Evolutionary conservation across 2,329 filamentous ascomycete genomes (phyloP).

Genomic region (Blastomyces parvus): DNA sequence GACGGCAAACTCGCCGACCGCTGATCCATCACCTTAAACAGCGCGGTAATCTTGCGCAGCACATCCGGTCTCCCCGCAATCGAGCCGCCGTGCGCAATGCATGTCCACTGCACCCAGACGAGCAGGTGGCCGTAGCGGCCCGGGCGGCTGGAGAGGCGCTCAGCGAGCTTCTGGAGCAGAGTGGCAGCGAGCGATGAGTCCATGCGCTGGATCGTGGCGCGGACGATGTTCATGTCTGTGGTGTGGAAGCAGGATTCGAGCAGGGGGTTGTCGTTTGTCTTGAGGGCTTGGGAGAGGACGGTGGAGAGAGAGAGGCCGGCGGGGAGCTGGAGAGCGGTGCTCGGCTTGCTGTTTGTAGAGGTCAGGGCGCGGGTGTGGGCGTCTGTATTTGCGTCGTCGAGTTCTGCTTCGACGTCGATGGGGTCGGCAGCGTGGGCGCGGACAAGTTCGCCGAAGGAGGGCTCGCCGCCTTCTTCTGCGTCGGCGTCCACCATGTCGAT

Average conservation of each 20-base stretch:
- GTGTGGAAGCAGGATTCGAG: constrained; percentile 87
- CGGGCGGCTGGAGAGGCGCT: constrained; percentile 75
- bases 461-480: constrained; percentile 42
- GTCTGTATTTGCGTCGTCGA: constrained; percentile 33
- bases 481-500: constrained; percentile 29
- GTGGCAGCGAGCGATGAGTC: constrained; percentile 72
- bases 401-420: constrained; percentile 59
- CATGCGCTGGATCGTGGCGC: constrained; percentile 80
- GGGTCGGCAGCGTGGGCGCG: constrained; percentile 58
- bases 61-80: constrained; percentile 79
- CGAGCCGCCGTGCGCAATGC: constrained; percentile 84
- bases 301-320: constrained; percentile 76
- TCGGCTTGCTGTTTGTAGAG: constrained; percentile 28
- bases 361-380: constrained; percentile 34
- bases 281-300: constrained; percentile 85
- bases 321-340: constrained; percentile 46
- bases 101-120: constrained; percentile 92
- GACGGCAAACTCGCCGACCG: constrained; percentile 72
- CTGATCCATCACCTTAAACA: constrained; percentile 82
- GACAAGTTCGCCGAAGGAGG: constrained; percentile 81
- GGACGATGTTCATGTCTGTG: constrained; percentile 65
- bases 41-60: constrained; percentile 62
- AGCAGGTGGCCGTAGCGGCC: constrained; percentile 84
- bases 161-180: constrained; percentile 74
- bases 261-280: constrained; percentile 79